A percentile compares a stretch with the other conserved stretches of the same genome.
Conservation (phyloP, 345 rosid genomes). For the Alliaria petiolata region DNA sequence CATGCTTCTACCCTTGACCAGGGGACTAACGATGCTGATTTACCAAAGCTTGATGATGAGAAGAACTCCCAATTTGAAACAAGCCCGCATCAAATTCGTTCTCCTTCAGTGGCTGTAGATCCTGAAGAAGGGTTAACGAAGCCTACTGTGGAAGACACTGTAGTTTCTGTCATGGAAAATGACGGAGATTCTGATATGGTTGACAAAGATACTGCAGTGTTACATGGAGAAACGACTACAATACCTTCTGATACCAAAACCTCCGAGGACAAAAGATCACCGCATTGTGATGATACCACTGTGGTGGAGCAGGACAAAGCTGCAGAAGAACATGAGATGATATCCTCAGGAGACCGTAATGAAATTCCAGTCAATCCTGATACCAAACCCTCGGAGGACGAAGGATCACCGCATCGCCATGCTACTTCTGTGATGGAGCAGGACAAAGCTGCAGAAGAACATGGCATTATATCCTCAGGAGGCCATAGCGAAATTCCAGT, state of each 20-base stretch:
- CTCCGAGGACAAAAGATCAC: conserved; percentile 5
- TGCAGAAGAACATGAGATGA: conserved; percentile 16
- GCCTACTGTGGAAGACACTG: conserved; percentile 12
- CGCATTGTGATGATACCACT: neutral
- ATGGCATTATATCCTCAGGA: conserved; percentile 6
- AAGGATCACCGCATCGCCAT: neutral
- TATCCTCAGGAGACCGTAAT: conserved; percentile 4
- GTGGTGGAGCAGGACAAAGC: conserved; percentile 9
- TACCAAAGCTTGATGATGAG: conserved; percentile 12
- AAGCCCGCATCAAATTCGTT: conserved; percentile 2
- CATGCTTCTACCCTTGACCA: conserved; percentile 9
- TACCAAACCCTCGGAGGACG: conserved; percentile 6
- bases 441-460: conserved; percentile 14
- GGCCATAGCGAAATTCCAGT: conserved; percentile 17
- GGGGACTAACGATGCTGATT: conserved; percentile 4
- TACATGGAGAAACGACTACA: conserved; percentile 12
- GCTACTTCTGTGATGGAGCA: conserved; percentile 8
- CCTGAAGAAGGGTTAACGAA: conserved; percentile 23
- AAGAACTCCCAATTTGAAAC: conserved; percentile 24
- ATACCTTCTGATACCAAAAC: conserved; percentile 24
- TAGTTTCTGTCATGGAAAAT: neutral
- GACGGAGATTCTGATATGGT: conserved; percentile 8
- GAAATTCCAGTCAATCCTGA: conserved; percentile 27
- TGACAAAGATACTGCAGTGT: neutral
- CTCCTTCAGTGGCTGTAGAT: conserved; percentile 25